Percentiles rank a stretch among this genome's conserved stretches.
These are phyloP conservation scores for Colletotrichum paranaense DNA, from an alignment of 2,329 filamentous ascomycete genomes.

Conservation along the genomic window DNA sequence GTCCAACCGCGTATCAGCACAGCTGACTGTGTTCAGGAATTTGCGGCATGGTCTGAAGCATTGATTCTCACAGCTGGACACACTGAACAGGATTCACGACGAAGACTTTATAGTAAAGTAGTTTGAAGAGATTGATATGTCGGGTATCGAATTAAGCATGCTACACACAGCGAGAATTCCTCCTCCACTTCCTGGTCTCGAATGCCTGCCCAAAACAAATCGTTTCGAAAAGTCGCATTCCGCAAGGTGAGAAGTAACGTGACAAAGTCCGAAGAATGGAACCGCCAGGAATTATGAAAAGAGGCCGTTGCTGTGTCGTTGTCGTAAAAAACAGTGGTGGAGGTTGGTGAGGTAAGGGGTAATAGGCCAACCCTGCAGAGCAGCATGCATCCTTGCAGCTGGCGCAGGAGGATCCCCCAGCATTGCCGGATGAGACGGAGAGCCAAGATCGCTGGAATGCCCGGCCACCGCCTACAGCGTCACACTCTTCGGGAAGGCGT, in stretches of 20 bases:
- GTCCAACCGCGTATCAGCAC: not conserved
- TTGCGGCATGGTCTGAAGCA: not conserved
- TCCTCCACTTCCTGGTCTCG: not conserved
- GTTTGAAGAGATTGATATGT: constrained; percentile 33
- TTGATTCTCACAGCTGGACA: not conserved
- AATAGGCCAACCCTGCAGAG: constrained; percentile 2
- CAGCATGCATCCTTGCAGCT: constrained; percentile 2
- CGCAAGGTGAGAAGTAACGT: constrained; percentile 15
- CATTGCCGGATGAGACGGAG: constrained; percentile 25
- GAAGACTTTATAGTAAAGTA: not conserved
- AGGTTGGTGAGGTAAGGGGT: not conserved
- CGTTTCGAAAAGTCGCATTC: constrained; percentile 17
- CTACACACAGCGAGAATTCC: constrained; percentile 22
- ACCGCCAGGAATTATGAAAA: constrained; percentile 19
- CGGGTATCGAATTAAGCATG: constrained; percentile 37
- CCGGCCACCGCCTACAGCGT: not conserved
- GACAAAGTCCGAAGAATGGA: constrained; percentile 7
- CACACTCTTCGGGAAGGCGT: not conserved
- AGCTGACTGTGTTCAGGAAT: not conserved
- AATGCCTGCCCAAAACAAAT: constrained; percentile 13
- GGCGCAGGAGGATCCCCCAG: not conserved
- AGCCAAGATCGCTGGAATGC: constrained; percentile 22
- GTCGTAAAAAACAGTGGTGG: constrained; percentile 19
- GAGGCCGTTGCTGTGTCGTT: constrained; percentile 32
- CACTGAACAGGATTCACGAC: not conserved